These are phyloP conservation scores for Eragrostis nindensis DNA, from an alignment of 176 grass and related monocot genomes.

Conservation along the genomic window DNA sequence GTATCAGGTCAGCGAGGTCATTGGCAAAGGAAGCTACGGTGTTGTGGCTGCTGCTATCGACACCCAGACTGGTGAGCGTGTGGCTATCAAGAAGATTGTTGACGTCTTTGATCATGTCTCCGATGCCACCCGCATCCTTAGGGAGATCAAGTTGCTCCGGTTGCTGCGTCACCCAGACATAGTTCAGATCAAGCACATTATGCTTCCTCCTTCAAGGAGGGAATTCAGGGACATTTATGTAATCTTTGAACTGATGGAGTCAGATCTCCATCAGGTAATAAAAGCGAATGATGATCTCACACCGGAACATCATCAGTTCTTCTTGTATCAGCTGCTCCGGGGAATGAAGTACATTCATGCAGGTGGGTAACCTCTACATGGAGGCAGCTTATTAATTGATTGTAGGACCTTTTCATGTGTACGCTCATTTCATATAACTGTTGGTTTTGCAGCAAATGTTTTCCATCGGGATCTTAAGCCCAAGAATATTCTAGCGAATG, in stretches of 20 bases:
- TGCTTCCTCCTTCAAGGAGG: conserved; percentile 85
- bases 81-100: conserved; percentile 90
- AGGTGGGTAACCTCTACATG: conserved; percentile 49
- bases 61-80: conserved; percentile 79
- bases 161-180: conserved; percentile 75
- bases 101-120: conserved; percentile 94
- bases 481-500: conserved; percentile 96
- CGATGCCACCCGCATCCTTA: conserved; percentile 83
- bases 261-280: conserved; percentile 85
- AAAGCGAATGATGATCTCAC: conserved; percentile 90
- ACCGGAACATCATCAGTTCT: conserved; percentile 89
- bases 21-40: conserved; percentile 90
- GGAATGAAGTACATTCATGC: conserved; percentile 94
- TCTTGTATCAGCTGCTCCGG: conserved; percentile 87
- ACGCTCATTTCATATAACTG: conserved; percentile 17
- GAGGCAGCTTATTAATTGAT: not conserved
- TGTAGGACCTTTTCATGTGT: not conserved
- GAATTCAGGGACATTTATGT: conserved; percentile 91
- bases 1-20: conserved; percentile 81
- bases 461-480: conserved; percentile 96
- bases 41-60: conserved; percentile 83
- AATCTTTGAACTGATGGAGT: conserved; percentile 93
- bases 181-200: conserved; percentile 92
- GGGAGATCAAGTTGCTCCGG: conserved; percentile 91
- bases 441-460: conserved; percentile 70